Percentiles rank a stretch among this genome's conserved stretches.
Conservation (phyloP, 1,284 basidiomycete genomes). For the Caloboletus inedulis region DNA sequence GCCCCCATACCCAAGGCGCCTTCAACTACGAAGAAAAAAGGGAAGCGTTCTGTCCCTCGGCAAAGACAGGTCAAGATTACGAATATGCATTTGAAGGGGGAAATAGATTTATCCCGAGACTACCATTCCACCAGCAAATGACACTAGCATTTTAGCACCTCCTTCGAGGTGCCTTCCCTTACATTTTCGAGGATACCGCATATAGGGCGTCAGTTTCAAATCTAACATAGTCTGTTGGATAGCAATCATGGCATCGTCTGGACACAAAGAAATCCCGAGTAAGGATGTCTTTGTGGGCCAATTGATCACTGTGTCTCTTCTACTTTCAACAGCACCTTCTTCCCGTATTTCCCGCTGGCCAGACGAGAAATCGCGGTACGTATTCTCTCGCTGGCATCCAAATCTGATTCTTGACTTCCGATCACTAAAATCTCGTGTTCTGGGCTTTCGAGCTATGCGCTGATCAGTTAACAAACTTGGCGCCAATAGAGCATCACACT, state of each 20-base stretch:
- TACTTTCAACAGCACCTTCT: constrained; percentile 67
- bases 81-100: constrained; percentile 81
- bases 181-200: neutral
- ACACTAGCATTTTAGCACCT: neutral
- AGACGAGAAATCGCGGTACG: constrained; percentile 48
- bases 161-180: neutral
- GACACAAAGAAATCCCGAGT: neutral
- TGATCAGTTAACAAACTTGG: constrained; percentile 3
- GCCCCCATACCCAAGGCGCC: constrained; percentile 51
- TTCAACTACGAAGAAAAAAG: constrained; percentile 67
- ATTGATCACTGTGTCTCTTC: constrained; percentile 31
- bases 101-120: constrained; percentile 80
- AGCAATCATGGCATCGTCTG: neutral
- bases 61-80: constrained; percentile 79
- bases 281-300: neutral
- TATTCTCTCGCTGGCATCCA: constrained; percentile 48
- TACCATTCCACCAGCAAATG: constrained; percentile 41
- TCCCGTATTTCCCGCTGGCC: constrained; percentile 56
- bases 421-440: constrained; percentile 65
- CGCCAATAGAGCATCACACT: constrained; percentile 10
- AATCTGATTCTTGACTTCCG: constrained; percentile 45
- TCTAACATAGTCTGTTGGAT: neutral
- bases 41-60: constrained; percentile 71
- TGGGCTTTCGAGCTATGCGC: constrained; percentile 57
- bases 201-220: neutral